Evolutionary conservation across 2,329 filamentous ascomycete genomes (phyloP), one percentile per base, ranked within the genome.

Genomic region (Hypomyces perniciosus): DNA sequence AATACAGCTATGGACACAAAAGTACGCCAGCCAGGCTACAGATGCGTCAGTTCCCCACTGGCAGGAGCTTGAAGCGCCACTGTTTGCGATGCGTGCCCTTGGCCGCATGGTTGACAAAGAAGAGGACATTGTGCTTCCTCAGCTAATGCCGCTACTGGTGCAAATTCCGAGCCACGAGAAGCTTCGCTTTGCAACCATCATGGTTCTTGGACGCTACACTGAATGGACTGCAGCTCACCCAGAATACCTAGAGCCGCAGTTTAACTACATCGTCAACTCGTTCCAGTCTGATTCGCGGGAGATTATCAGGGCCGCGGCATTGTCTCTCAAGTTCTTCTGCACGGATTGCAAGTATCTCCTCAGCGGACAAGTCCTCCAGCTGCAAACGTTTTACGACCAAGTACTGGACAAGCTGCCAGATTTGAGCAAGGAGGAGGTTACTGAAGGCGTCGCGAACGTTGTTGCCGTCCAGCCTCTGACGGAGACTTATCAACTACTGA

Each of bases 141-240:
- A 92, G 63, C 83, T 99, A 12, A 96, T 99, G 72, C 91, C 91
- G 13, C 77, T 99, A 51, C 83, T 99, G 56, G 90, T 96, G 8
- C 88, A 95, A 64, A 95, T 99, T 54, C 93, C 93, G 0, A 85
- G 88, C 62, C 93, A 99, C 62, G 90, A 97, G 70, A 99, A 97
- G 73, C 80, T 99, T n/a, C 89, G 91, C 6, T 99, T 99, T 70
- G 92, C 95, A 56, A 92, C 92, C 5, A 96, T 97, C 62, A 96
- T 99, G 90, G 91, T 95, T 3, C 80, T 99, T 26, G 93, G 90
- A 35, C 82, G 93, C 55, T 99, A 99, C 65, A 99, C 95, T 0
- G 92, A 97, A 68, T 99, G 93, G 93, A 99, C 95, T 0, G 84
- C 93, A 5, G 84, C 90, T 44, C 93, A 99, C 63, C 89, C 92